phyloP scores from a whole-genome alignment of 805 yeast genomes.

The Saccharomyces mikatae region DNA sequence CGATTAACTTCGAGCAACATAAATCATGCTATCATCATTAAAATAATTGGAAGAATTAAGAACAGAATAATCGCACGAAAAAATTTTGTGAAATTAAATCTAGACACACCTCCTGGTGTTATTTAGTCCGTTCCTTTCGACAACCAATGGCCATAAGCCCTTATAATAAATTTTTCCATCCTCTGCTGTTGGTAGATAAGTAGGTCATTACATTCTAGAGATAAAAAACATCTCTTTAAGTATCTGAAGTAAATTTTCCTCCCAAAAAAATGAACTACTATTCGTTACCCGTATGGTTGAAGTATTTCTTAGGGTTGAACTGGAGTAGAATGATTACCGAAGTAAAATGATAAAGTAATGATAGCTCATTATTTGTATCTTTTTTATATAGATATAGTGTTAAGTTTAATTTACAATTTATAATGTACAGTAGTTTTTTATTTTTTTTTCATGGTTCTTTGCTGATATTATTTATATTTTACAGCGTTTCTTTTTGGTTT shows the following conservation, averaged over 20 bases:
- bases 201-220: no score
- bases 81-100: background rate
- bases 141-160: background rate
- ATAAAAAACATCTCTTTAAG: background rate
- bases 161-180: background rate
- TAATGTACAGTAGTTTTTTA: background rate
- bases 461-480: background rate
- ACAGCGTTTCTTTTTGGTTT: background rate
- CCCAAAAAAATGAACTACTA: background rate
- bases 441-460: background rate
- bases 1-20: constrained; percentile 40
- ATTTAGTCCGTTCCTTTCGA: background rate
- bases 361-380: background rate
- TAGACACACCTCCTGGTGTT: background rate
- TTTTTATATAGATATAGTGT: background rate
- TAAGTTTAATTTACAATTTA: background rate
- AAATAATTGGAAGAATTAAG: background rate
- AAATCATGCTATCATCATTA: constrained; percentile 27
- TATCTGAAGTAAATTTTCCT: background rate
- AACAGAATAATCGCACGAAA: background rate
- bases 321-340: background rate
- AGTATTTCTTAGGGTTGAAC: background rate
- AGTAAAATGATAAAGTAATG: background rate
- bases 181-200: no score
- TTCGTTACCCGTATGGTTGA: background rate